phyloP scores from a whole-genome alignment of 2,329 filamentous ascomycete species.

The Apiospora arundinis region DNA sequence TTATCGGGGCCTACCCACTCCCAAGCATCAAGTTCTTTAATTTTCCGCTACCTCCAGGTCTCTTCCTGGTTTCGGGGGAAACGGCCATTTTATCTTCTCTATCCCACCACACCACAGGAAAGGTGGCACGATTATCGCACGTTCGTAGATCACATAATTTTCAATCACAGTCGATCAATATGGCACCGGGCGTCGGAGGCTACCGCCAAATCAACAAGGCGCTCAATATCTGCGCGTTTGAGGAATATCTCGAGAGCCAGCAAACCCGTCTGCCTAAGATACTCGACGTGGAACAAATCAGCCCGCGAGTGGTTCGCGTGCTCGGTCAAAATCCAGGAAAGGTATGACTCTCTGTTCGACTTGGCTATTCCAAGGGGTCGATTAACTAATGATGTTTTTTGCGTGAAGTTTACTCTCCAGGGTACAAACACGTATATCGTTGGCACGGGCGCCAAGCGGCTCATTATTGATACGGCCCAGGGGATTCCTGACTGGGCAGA shows the following conservation, averaged over 20 bases:
- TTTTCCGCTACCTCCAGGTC: too few species aligned
- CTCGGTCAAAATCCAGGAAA: conserved; percentile 11
- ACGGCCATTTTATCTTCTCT: too few species aligned
- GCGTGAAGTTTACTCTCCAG: conserved; percentile 67
- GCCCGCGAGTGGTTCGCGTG: not conserved
- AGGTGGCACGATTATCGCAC: too few species aligned
- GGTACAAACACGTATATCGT: conserved; percentile 96
- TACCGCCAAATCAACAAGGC: conserved; percentile 55
- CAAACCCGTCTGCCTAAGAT: not conserved
- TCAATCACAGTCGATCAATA: too few species aligned
- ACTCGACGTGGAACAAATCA: not conserved
- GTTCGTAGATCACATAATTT: too few species aligned
- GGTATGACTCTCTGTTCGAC: not conserved
- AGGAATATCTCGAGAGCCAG: conserved; percentile 1
- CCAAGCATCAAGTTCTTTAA: too few species aligned
- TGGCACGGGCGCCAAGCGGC: conserved; percentile 73
- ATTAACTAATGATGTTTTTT: too few species aligned
- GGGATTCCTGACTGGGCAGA: conserved; percentile 74
- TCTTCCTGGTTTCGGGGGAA: too few species aligned
- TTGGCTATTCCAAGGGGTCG: too few species aligned
- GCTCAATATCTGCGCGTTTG: not conserved
- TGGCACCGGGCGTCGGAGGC: conserved; percentile 40
- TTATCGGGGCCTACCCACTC: too few species aligned
- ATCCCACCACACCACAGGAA: too few species aligned
- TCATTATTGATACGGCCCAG: conserved; percentile 91